phyloP scores from a whole-genome alignment of 2,329 filamentous ascomycete genomes.

The Ophiocordyceps unilateralis region DNA sequence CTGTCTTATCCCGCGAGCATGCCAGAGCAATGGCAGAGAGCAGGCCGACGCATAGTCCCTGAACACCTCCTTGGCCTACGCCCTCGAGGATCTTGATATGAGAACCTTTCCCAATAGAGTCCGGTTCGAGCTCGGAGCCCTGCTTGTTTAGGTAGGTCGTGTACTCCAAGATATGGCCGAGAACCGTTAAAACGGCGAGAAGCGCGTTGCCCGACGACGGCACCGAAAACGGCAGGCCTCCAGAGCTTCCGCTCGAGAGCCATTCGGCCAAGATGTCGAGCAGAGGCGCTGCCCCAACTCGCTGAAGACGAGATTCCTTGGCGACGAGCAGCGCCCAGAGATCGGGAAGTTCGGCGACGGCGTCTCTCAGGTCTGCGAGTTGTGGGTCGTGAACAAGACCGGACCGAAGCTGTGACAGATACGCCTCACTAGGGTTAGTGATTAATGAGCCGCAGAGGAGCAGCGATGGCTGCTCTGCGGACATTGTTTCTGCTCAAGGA shows the following conservation, averaged over 20 bases:
- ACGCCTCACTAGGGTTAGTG: background rate
- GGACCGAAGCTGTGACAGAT: background rate
- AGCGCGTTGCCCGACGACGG: background rate
- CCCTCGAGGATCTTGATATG: background rate
- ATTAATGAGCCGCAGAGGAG: slow-evolving; percentile 1
- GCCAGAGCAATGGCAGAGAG: slow-evolving; percentile 1
- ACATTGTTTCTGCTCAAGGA: background rate
- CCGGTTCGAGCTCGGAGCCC: background rate
- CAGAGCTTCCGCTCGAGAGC: background rate
- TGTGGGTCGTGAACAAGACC: background rate
- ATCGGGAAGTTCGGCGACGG: background rate
- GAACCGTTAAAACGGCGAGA: background rate
- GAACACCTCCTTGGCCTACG: background rate
- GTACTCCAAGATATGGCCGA: background rate
- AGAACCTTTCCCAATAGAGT: too few relatives aligned
- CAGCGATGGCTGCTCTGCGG: background rate
- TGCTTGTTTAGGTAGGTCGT: background rate
- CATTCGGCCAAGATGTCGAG: background rate
- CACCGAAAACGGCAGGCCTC: background rate
- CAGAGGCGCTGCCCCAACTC: background rate
- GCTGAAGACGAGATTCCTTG: background rate
- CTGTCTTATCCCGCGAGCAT: background rate
- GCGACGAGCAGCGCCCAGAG: background rate
- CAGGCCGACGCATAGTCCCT: background rate
- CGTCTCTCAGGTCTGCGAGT: background rate